phyloP scores from a whole-genome alignment of 371 early-diverging fungal genomes.

The Saksenaea vasiformis region DNA sequence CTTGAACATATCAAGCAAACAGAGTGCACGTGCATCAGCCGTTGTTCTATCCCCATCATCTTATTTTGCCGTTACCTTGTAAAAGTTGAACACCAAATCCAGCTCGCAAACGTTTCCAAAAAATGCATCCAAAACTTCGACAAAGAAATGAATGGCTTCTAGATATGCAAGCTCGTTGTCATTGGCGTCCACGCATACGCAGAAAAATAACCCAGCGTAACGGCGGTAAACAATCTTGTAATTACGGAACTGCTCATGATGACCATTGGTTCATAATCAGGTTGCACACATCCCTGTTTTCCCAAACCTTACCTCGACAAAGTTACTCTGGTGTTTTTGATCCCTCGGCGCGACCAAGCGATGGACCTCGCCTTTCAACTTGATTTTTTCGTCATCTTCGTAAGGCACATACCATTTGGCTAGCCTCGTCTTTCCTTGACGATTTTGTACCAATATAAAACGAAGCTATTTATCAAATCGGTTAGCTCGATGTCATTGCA shows the following conservation, averaged over 20 bases:
- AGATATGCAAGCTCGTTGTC: conserved; percentile 95
- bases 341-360: conserved; percentile 94
- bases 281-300: background rate
- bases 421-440: conserved; percentile 96
- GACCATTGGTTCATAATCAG: background rate
- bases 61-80: conserved; percentile 63
- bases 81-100: conserved; percentile 96
- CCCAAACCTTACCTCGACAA: conserved; percentile 78
- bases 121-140: conserved; percentile 96
- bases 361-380: conserved; percentile 94
- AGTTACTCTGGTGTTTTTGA: conserved; percentile 95
- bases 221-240: conserved; percentile 96
- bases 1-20: conserved; percentile 31
- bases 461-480: conserved; percentile 67
- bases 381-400: conserved; percentile 92
- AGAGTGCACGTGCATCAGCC: background rate
- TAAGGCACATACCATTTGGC: conserved; percentile 96
- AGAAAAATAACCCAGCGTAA: conserved; percentile 97
- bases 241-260: conserved; percentile 71
- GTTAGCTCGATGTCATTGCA: background rate
- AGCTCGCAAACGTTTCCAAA: conserved; percentile 98
- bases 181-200: conserved; percentile 95
- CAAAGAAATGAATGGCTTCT: conserved; percentile 98
- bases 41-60: background rate
- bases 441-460: conserved; percentile 96